Conservation (phyloP, 2,329 filamentous ascomycete species). For the Periconia sp. region DNA sequence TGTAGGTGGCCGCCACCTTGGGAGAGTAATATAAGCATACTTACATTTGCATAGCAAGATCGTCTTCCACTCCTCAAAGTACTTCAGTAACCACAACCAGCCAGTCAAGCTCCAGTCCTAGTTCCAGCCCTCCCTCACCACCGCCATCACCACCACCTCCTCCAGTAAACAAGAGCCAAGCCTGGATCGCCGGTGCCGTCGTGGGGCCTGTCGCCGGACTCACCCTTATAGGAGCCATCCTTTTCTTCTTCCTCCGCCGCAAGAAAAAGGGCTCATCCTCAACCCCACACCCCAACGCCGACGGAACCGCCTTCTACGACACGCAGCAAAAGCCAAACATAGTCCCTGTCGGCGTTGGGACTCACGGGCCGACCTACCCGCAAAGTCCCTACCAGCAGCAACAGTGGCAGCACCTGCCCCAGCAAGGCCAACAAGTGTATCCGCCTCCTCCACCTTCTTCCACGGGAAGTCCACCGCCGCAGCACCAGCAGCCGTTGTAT, state of each 20-base stretch:
- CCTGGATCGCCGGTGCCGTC: conserved; percentile 34
- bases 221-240: conserved; percentile 17
- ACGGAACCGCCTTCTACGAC: conserved; percentile 8
- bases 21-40: not conserved
- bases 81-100: not conserved
- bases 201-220: conserved; percentile 25
- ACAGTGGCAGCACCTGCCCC: conserved; percentile 13
- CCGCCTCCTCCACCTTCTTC: conserved; percentile 4
- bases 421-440: conserved; percentile 16
- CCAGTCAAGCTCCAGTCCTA: not conserved
- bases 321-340: conserved; percentile 11
- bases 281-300: conserved; percentile 3
- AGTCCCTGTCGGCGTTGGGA: conserved; percentile 20
- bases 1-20: not conserved
- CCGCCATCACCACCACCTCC: conserved; percentile 2
- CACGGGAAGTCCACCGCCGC: conserved; percentile 14
- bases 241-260: conserved; percentile 21
- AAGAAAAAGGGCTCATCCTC: conserved; percentile 17
- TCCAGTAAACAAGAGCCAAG: conserved; percentile 19
- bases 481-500: conserved; percentile 11
- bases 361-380: conserved; percentile 9
- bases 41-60: not conserved
- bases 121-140: not conserved
- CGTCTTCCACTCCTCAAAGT: conserved; percentile 1
- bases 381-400: conserved; percentile 2